Percentiles rank a stretch among this genome's conserved stretches.
Conservation (phyloP, 768 basidiomycete species). For the Suillus variegatus region DNA sequence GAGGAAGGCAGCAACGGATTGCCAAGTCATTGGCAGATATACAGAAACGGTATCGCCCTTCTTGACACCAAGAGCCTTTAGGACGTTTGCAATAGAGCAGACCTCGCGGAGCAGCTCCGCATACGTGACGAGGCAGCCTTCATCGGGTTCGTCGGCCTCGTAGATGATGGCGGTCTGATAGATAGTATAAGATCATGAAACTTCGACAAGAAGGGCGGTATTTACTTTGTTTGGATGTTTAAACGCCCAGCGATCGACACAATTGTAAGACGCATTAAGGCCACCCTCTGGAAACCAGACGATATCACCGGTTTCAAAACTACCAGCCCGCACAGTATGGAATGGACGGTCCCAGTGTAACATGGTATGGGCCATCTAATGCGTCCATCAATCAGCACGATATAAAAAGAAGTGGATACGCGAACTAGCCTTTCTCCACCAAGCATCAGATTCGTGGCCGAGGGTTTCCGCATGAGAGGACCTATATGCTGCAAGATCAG, state of each 20-base stretch:
- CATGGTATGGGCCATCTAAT: constrained; percentile 68
- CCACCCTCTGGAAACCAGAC: constrained; percentile 97
- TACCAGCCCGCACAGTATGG: constrained; percentile 80
- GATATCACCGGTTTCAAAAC: constrained; percentile 84
- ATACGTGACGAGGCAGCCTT: constrained; percentile 77
- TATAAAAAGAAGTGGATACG: neutral
- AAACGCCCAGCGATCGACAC: constrained; percentile 96
- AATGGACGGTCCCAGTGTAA: constrained; percentile 91
- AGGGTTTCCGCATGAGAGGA: constrained; percentile 68
- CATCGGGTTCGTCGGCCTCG: constrained; percentile 92
- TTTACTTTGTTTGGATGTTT: constrained; percentile 78
- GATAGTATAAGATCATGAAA: neutral
- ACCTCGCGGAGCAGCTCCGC: constrained; percentile 89
- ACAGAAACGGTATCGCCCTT: constrained; percentile 95
- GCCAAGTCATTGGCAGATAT: constrained; percentile 95
- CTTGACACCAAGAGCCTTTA: constrained; percentile 86
- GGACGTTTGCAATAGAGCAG: constrained; percentile 86
- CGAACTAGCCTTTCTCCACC: constrained; percentile 79
- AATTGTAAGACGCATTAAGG: constrained; percentile 94
- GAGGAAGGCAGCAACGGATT: constrained; percentile 94
- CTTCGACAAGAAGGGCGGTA: neutral
- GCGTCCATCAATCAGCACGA: neutral
- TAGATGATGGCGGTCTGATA: constrained; percentile 91
- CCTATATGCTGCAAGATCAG: constrained; percentile 74
- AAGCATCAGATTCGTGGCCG: constrained; percentile 76